phyloP scores from a whole-genome alignment of 2,329 filamentous ascomycete genomes.

The Apiospora hydei region DNA sequence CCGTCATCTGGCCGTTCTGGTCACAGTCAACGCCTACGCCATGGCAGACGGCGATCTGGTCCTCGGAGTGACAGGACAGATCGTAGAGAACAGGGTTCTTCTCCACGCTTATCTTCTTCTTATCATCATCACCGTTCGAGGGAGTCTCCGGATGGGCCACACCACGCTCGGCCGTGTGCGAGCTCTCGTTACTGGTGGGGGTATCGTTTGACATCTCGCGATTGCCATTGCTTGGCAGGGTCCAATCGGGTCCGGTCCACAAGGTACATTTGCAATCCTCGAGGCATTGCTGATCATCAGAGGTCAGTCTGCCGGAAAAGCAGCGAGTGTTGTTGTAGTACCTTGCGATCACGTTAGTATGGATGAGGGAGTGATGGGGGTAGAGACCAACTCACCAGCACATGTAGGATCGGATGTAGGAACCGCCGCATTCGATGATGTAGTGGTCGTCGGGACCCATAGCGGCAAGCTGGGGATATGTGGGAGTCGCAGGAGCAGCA shows the following conservation, averaged over 20 bases:
- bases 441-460: slow-evolving; percentile 9
- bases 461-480: background rate
- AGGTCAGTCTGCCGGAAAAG: slow-evolving; percentile 10
- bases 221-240: background rate
- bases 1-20: too few species aligned
- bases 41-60: too few species aligned
- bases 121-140: too few species aligned
- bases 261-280: background rate
- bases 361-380: background rate
- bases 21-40: too few species aligned
- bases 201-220: background rate
- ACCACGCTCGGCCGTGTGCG: background rate
- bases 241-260: background rate
- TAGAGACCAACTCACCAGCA: slow-evolving; percentile 18
- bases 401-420: slow-evolving; percentile 13
- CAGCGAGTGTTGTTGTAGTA: slow-evolving; percentile 26
- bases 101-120: too few species aligned
- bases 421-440: slow-evolving; percentile 11
- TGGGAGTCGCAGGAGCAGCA: background rate
- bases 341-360: background rate
- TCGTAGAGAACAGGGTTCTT: too few species aligned
- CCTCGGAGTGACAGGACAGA: too few species aligned
- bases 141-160: too few species aligned
- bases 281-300: background rate
- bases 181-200: background rate